These are phyloP conservation scores for Rossbeevera mucosa DNA, from an alignment of 768 basidiomycete species.

Conservation along the genomic window DNA sequence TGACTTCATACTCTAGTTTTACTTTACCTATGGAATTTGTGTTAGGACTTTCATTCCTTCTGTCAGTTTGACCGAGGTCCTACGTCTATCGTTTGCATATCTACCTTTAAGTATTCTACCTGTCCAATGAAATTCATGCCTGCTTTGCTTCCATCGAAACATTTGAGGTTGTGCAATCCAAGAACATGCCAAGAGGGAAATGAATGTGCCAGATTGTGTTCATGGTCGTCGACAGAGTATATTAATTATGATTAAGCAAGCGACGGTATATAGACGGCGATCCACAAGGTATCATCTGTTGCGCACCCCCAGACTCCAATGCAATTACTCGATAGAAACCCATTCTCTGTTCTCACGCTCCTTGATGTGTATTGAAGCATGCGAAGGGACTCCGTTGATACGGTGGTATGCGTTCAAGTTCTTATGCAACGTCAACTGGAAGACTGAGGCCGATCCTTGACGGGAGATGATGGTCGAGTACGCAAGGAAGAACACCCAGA, in stretches of 20 bases:
- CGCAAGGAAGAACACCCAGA: constrained; percentile 97
- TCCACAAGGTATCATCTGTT: constrained; percentile 9
- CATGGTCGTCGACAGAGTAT: neutral
- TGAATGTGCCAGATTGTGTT: neutral
- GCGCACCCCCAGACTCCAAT: neutral
- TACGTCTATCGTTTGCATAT: neutral
- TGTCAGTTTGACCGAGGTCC: neutral
- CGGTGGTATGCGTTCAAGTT: constrained; percentile 96
- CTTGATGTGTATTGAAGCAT: constrained; percentile 72
- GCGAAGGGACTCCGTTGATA: constrained; percentile 76
- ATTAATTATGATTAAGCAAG: constrained; percentile 26
- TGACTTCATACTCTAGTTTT: constrained; percentile 3
- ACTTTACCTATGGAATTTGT: neutral
- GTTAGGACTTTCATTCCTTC: neutral
- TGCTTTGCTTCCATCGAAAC: neutral
- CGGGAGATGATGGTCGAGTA: constrained; percentile 82
- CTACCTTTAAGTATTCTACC: neutral
- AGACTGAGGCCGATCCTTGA: constrained; percentile 88
- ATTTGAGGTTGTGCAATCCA: neutral
- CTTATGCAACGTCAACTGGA: constrained; percentile 98
- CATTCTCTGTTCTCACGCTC: constrained; percentile 27
- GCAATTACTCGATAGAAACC: constrained; percentile 21
- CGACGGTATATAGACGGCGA: constrained; percentile 17
- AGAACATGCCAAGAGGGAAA: neutral
- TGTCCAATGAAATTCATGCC: neutral